Evolutionary conservation across 805 yeast species (phyloP).

Genomic region (Ogataea zsoltii): DNA sequence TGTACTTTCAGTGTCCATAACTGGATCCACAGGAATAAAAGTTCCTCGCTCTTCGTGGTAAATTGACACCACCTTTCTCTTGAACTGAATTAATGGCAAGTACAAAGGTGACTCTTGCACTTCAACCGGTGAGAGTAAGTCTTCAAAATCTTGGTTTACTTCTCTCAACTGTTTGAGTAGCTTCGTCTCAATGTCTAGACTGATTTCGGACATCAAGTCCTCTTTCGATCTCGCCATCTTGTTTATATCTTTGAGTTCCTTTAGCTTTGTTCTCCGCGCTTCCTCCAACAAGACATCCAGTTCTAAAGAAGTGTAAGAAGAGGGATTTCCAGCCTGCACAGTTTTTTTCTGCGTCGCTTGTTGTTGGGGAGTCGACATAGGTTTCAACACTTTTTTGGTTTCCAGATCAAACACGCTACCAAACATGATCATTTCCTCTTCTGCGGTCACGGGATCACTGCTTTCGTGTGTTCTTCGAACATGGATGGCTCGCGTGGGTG

Average conservation of each 20-base stretch:
- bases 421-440: constrained; percentile 9
- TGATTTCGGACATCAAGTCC: constrained; percentile 53
- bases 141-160: constrained; percentile 20
- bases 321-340: background rate
- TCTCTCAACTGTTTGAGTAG: constrained; percentile 34
- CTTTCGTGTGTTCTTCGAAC: constrained; percentile 1
- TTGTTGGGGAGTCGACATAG: background rate
- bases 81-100: constrained; percentile 52
- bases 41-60: constrained; percentile 51
- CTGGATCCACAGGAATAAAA: constrained; percentile 51
- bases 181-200: constrained; percentile 40
- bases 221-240: constrained; percentile 45
- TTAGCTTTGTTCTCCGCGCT: constrained; percentile 19
- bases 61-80: constrained; percentile 46
- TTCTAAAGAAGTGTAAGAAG: constrained; percentile 14
- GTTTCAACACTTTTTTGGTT: constrained; percentile 10
- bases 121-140: constrained; percentile 15
- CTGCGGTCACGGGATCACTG: constrained; percentile 5
- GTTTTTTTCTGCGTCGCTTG: background rate
- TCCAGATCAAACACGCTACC: constrained; percentile 11
- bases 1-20: constrained; percentile 43
- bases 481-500: constrained; percentile 1
- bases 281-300: constrained; percentile 24
- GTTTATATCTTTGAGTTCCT: constrained; percentile 34
- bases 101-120: constrained; percentile 26